Evolutionary conservation across 1,284 basidiomycete genomes (phyloP).

Genomic region (Pascua guehoae): DNA sequence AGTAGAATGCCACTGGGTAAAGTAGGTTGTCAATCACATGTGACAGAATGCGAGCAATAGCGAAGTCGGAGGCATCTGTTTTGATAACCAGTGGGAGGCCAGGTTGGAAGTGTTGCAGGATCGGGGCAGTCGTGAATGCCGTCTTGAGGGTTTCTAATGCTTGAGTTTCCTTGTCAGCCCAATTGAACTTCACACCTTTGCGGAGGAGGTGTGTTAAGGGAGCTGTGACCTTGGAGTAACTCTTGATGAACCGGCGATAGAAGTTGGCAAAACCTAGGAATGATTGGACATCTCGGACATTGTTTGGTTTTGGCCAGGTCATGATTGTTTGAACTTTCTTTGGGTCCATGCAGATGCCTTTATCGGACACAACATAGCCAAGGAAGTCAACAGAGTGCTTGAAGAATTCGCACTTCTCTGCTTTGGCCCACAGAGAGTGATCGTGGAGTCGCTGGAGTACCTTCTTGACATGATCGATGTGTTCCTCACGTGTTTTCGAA

Average conservation of each 20-base stretch:
- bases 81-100: slow-evolving; percentile 33
- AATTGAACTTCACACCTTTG: slow-evolving; percentile 24
- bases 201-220: slow-evolving; percentile 17
- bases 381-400: slow-evolving; percentile 16
- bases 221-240: slow-evolving; percentile 27
- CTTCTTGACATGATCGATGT: slow-evolving; percentile 24
- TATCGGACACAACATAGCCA: slow-evolving; percentile 34
- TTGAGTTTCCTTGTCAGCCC: background rate
- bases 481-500: slow-evolving; percentile 50
- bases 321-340: slow-evolving; percentile 38
- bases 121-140: background rate
- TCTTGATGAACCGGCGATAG: slow-evolving; percentile 48
- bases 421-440: slow-evolving; percentile 43
- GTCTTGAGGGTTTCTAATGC: background rate
- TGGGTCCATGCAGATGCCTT: slow-evolving; percentile 39
- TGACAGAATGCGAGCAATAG: slow-evolving; percentile 34
- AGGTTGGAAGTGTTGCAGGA: slow-evolving; percentile 42
- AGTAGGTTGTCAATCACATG: slow-evolving; percentile 25
- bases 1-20: slow-evolving; percentile 42
- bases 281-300: slow-evolving; percentile 43
- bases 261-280: slow-evolving; percentile 51
- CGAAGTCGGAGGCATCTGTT: slow-evolving; percentile 39
- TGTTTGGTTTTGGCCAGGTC: slow-evolving; percentile 49
- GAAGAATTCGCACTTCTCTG: slow-evolving; percentile 51
- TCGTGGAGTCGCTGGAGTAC: slow-evolving; percentile 47